Evolutionary conservation across 2,329 filamentous ascomycete genomes (phyloP).

Genomic region (Colletotrichum sp.): DNA sequence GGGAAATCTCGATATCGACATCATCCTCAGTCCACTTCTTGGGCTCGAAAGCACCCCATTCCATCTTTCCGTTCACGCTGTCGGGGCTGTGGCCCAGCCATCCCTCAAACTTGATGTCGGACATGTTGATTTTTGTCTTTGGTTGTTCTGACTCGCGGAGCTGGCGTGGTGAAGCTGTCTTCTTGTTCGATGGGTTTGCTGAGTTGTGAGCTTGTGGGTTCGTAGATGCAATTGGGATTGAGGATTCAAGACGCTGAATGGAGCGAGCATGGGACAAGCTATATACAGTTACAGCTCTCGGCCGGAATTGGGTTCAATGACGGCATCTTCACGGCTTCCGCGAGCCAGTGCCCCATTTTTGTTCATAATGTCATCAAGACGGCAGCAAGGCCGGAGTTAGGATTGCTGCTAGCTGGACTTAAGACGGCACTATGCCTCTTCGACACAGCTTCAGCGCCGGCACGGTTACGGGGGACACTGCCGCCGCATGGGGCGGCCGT

Average conservation of each 20-base stretch:
- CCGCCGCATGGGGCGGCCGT: not conserved
- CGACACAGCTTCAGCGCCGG: not conserved
- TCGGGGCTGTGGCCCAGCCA: conserved; percentile 51
- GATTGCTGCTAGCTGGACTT: conserved; percentile 1
- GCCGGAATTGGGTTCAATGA: not conserved
- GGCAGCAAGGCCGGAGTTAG: not conserved
- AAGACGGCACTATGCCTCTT: not conserved
- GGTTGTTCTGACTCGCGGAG: not conserved
- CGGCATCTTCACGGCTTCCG: conserved; percentile 6
- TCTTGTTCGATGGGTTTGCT: fast-evolving
- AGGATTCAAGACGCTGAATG: fast-evolving
- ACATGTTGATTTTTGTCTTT: conserved; percentile 22
- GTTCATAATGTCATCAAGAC: conserved; percentile 6
- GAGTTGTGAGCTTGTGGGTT: not conserved
- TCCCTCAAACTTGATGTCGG: conserved; percentile 53
- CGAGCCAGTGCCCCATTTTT: not conserved
- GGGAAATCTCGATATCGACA: conserved; percentile 68
- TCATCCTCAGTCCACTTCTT: conserved; percentile 72
- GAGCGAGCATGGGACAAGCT: not conserved
- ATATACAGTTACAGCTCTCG: not conserved
- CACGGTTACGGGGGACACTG: not conserved
- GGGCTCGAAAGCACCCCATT: conserved; percentile 61
- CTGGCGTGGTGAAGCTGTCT: not conserved
- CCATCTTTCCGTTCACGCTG: conserved; percentile 55
- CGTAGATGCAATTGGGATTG: not conserved